These are phyloP conservation scores for Phytopythium vexans DNA, from an alignment of 352 stramenopile genomes.

Conservation along the genomic window DNA sequence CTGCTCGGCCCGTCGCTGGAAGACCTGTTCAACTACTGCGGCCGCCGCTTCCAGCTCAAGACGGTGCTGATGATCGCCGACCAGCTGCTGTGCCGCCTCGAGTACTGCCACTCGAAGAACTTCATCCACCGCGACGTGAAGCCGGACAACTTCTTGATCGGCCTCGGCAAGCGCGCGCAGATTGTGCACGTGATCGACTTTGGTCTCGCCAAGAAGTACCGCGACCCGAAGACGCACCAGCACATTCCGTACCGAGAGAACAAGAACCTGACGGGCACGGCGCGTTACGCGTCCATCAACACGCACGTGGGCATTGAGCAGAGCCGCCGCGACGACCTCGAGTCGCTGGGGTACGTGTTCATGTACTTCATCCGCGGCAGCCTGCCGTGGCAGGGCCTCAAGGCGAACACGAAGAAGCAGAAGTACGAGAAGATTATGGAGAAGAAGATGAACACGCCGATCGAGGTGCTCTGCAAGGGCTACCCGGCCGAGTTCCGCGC, in stretches of 20 bases:
- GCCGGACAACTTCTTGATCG: conserved; percentile 90
- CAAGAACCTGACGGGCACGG: conserved; percentile 94
- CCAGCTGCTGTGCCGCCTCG: conserved; percentile 80
- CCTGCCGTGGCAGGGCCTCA: conserved; percentile 98
- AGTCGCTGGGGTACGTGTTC: conserved; percentile 95
- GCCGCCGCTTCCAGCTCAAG: conserved; percentile 91
- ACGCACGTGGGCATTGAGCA: conserved; percentile 99
- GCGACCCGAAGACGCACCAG: conserved; percentile 85
- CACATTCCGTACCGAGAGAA: conserved; percentile 91
- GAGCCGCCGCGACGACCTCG: conserved; percentile 96
- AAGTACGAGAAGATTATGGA: conserved; percentile 99
- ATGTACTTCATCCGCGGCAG: conserved; percentile 94
- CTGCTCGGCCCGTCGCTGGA: conserved; percentile 95
- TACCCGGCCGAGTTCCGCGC: conserved; percentile 96
- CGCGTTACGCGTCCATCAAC: conserved; percentile 98
- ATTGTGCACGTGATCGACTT: conserved; percentile 90
- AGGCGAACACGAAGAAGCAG: conserved; percentile 93
- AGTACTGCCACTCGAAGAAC: conserved; percentile 89
- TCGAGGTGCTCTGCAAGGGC: conserved; percentile 91
- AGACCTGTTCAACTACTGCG: conserved; percentile 89
- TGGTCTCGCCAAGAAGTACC: conserved; percentile 89
- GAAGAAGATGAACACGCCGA: conserved; percentile 97
- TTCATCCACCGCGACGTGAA: conserved; percentile 91
- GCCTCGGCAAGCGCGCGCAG: conserved; percentile 82
- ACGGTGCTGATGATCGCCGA: conserved; percentile 95